Evolutionary conservation across 1,284 basidiomycete genomes (phyloP).

Genomic region (Cutaneotrichosporon sp.): DNA sequence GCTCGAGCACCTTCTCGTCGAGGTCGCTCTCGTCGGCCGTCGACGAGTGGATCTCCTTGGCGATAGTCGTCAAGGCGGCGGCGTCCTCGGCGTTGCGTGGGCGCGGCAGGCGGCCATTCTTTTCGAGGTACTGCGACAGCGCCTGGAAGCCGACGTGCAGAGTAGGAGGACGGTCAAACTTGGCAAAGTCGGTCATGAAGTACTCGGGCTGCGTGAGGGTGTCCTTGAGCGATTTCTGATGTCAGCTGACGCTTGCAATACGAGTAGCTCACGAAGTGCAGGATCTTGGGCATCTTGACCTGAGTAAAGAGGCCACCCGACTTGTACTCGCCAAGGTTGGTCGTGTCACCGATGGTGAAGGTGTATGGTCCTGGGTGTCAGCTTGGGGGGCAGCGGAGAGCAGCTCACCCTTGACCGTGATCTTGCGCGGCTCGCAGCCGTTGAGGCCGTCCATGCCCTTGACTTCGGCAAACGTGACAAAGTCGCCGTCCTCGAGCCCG

Average conservation of each 20-base stretch:
- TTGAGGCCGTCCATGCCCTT: constrained; percentile 93
- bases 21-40: constrained; percentile 61
- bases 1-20: constrained; percentile 69
- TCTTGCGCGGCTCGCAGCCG: constrained; percentile 81
- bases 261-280: constrained; percentile 62
- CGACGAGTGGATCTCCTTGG: constrained; percentile 61
- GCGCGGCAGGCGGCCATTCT: constrained; percentile 67
- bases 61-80: constrained; percentile 61
- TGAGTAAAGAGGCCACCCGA: constrained; percentile 94
- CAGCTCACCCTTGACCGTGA: constrained; percentile 74
- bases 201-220: constrained; percentile 77
- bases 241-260: constrained; percentile 52
- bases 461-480: constrained; percentile 94
- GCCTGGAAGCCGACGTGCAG: constrained; percentile 96
- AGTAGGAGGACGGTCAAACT: constrained; percentile 86
- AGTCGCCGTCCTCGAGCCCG: constrained; percentile 96
- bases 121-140: constrained; percentile 70
- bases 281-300: constrained; percentile 96
- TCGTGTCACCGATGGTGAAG: constrained; percentile 88
- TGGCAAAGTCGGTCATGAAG: constrained; percentile 96
- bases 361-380: constrained; percentile 70
- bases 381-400: too few relatives aligned
- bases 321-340: constrained; percentile 70
- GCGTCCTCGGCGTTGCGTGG: constrained; percentile 84
- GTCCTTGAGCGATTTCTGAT: constrained; percentile 88